Evolutionary conservation across 768 basidiomycete species (phyloP).

Genomic region (Panaeolus papilionaceus): DNA sequence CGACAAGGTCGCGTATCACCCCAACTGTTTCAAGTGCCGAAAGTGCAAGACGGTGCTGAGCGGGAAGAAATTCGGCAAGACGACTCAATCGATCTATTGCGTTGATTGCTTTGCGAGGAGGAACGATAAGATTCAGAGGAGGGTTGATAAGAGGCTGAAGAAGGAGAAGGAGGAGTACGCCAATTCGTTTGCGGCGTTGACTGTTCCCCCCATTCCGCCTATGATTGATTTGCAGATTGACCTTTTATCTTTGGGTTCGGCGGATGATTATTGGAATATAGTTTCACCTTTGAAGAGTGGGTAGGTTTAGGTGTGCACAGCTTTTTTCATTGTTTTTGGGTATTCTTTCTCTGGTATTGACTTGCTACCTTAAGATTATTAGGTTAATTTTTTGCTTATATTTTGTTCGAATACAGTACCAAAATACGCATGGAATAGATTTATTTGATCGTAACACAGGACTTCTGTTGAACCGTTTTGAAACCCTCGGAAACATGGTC

Average conservation of each 20-base stretch:
- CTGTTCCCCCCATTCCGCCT: background rate
- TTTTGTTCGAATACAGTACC: background rate
- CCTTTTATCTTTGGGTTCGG: constrained; percentile 1
- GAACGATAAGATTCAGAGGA: constrained; percentile 22
- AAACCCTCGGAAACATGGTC: background rate
- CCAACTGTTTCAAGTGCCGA: constrained; percentile 26
- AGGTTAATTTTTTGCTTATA: background rate
- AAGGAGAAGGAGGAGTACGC: constrained; percentile 9
- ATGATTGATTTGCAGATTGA: constrained; percentile 7
- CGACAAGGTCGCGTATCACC: constrained; percentile 22
- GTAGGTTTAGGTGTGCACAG: background rate
- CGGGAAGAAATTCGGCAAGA: constrained; percentile 22
- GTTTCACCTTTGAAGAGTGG: constrained; percentile 12
- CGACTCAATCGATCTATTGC: constrained; percentile 24
- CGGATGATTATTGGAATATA: constrained; percentile 11
- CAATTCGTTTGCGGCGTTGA: constrained; percentile 3
- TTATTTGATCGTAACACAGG: constrained; percentile 6
- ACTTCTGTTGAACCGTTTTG: background rate
- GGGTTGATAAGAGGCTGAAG: constrained; percentile 17
- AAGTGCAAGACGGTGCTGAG: constrained; percentile 22
- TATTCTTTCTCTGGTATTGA: background rate
- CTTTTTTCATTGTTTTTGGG: background rate
- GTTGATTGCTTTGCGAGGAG: constrained; percentile 21
- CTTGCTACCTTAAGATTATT: background rate
- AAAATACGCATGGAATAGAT: background rate